A percentile compares a stretch with the other conserved stretches of the same genome.
Conservation (phyloP, 371 early-diverging fungal genomes). For the Apophysomyces variabilis region DNA sequence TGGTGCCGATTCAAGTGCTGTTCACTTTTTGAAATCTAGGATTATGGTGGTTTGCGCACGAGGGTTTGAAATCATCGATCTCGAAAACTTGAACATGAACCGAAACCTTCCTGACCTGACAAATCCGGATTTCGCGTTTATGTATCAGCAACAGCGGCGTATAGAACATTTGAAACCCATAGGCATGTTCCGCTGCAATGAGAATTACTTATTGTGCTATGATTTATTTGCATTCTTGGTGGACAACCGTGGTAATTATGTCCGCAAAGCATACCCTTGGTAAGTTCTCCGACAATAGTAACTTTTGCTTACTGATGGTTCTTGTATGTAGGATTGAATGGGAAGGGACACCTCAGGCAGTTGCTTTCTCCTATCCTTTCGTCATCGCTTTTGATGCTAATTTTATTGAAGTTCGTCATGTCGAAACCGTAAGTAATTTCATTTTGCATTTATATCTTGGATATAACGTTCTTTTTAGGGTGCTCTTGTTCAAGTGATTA, state of each 20-base stretch:
- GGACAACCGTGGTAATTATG: conserved; percentile 56
- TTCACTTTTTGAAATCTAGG: conserved; percentile 75
- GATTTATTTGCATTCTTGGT: conserved; percentile 92
- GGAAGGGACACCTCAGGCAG: conserved; percentile 61
- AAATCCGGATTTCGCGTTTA: conserved; percentile 45
- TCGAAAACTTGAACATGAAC: conserved; percentile 74
- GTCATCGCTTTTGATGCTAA: conserved; percentile 87
- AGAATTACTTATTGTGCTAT: conserved; percentile 89
- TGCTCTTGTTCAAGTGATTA: conserved; percentile 46
- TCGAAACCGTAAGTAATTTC: conserved; percentile 67
- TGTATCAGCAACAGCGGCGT: conserved; percentile 23
- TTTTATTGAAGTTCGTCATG: conserved; percentile 90
- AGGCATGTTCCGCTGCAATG: conserved; percentile 80
- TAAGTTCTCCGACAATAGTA: conserved; percentile 4
- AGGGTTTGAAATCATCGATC: conserved; percentile 86
- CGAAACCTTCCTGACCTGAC: conserved; percentile 45
- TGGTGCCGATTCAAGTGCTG: conserved; percentile 73
- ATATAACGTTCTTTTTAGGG: conserved; percentile 31
- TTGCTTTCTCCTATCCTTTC: conserved; percentile 82
- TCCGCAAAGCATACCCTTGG: conserved; percentile 18
- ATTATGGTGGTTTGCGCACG: conserved; percentile 78
- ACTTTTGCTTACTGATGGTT: not conserved
- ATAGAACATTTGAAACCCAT: conserved; percentile 64
- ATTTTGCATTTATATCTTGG: not conserved
- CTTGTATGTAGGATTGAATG: conserved; percentile 40